Evolutionary conservation across 805 yeast species (phyloP).

Genomic region (Saccharomycopsis amapae): DNA sequence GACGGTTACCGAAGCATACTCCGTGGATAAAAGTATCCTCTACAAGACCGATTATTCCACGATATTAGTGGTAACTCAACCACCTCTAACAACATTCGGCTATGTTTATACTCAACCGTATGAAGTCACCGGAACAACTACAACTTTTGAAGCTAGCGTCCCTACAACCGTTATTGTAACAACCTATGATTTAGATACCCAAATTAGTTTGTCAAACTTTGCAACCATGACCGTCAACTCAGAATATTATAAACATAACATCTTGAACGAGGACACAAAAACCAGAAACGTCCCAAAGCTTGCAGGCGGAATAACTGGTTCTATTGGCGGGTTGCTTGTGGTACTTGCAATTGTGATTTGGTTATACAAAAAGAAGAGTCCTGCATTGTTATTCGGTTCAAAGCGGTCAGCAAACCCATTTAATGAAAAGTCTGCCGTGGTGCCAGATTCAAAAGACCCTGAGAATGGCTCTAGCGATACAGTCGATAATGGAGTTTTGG

Average conservation of each 20-base stretch:
- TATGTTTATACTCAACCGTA: slow-evolving; percentile 22
- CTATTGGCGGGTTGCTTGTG: slow-evolving; percentile 9
- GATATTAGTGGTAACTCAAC: background rate
- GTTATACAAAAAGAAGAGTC: slow-evolving; percentile 1
- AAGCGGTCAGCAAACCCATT: background rate
- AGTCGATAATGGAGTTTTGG: background rate
- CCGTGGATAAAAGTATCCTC: slow-evolving; percentile 1
- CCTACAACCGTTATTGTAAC: slow-evolving; percentile 21
- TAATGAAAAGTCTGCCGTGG: background rate
- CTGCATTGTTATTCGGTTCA: background rate
- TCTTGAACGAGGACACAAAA: background rate
- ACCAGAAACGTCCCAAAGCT: background rate
- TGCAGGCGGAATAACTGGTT: slow-evolving; percentile 19
- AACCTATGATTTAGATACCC: slow-evolving; percentile 12
- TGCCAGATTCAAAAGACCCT: background rate
- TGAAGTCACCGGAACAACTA: slow-evolving; percentile 9
- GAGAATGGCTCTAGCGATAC: background rate
- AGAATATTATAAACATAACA: slow-evolving; percentile 9
- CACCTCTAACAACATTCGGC: slow-evolving; percentile 14
- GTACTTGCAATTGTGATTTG: slow-evolving; percentile 3
- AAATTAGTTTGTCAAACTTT: slow-evolving; percentile 12
- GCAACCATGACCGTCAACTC: slow-evolving; percentile 16
- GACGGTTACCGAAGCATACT: slow-evolving; percentile 1
- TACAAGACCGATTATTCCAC: slow-evolving; percentile 10
- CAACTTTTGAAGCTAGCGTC: slow-evolving; percentile 10